A percentile compares a stretch with the other conserved stretches of the same genome.
phyloP scores from a whole-genome alignment of 1,284 basidiomycete genomes.

The Stereum hirsutum region DNA sequence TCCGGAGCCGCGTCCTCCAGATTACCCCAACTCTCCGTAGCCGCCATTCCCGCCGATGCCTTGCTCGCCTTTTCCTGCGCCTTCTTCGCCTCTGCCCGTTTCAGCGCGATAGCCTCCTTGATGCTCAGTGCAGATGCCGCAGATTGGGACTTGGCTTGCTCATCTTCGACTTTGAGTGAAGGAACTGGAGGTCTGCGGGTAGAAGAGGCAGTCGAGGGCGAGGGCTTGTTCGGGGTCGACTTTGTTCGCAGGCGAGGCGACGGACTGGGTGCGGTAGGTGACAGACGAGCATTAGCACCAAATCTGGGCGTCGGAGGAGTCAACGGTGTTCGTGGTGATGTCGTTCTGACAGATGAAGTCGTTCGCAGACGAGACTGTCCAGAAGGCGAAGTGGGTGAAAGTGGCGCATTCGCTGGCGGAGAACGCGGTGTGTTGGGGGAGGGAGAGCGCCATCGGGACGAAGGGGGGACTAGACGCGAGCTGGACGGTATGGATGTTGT shows the following conservation, averaged over 20 bases:
- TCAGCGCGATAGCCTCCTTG: slow-evolving; percentile 66
- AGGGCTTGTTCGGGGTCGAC: slow-evolving; percentile 15
- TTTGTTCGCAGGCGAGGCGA: slow-evolving; percentile 7
- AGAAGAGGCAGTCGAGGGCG: background rate
- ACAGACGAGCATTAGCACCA: no score
- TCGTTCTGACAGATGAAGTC: no score
- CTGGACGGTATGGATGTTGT: slow-evolving; percentile 6
- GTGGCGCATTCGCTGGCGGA: no score
- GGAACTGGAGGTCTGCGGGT: no score
- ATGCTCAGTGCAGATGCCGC: slow-evolving; percentile 36
- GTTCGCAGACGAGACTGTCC: background rate
- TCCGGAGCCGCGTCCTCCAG: slow-evolving; percentile 39
- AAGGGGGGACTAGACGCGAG: slow-evolving; percentile 6
- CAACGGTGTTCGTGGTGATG: no score
- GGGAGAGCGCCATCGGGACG: slow-evolving; percentile 14
- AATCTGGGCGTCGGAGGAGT: no score
- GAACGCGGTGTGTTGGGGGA: slow-evolving; percentile 8
- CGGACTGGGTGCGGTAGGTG: no score
- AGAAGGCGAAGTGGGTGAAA: slow-evolving; percentile 2
- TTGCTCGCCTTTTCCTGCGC: slow-evolving; percentile 20
- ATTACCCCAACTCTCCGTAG: slow-evolving; percentile 14
- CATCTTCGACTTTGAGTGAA: slow-evolving; percentile 21
- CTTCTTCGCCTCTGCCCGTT: slow-evolving; percentile 66
- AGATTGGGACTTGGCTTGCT: slow-evolving; percentile 19
- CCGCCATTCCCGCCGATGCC: slow-evolving; percentile 13